A percentile compares a stretch with the other conserved stretches of the same genome.
Conservation (phyloP, 2,329 filamentous ascomycete species). For the Aspergillus piperis region DNA sequence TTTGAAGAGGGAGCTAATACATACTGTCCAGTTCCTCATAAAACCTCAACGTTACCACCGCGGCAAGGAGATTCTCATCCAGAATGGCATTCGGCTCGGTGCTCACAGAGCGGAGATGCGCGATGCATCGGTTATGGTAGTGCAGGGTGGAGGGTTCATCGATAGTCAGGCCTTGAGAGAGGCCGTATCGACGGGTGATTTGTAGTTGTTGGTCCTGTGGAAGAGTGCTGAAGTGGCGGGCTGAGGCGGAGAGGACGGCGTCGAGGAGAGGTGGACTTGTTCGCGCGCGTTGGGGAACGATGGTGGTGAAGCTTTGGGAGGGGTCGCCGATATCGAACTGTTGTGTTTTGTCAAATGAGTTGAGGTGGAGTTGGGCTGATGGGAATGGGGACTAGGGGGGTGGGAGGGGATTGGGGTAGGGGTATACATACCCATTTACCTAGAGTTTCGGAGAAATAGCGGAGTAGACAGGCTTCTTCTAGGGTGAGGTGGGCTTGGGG, state of each 20-base stretch:
- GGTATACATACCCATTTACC: slow-evolving; percentile 18
- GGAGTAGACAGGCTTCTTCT: slow-evolving; percentile 20
- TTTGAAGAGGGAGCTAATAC: background rate
- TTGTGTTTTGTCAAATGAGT: background rate
- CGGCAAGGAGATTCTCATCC: slow-evolving; percentile 34
- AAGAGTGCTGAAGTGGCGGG: slow-evolving; percentile 36
- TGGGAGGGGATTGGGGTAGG: background rate
- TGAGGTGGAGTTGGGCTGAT: too few species aligned
- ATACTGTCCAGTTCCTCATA: slow-evolving; percentile 45
- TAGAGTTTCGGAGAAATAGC: slow-evolving; percentile 23
- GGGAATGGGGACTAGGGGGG: too few species aligned
- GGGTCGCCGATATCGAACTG: slow-evolving; percentile 45
- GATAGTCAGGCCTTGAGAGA: slow-evolving; percentile 21
- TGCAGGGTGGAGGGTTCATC: slow-evolving; percentile 34
- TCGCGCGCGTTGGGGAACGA: slow-evolving; percentile 43
- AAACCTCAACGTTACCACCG: slow-evolving; percentile 44
- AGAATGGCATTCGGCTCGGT: slow-evolving; percentile 6
- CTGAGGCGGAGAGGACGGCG: slow-evolving; percentile 39
- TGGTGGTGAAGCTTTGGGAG: slow-evolving; percentile 39
- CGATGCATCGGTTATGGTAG: slow-evolving; percentile 44
- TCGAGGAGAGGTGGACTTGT: slow-evolving; percentile 43
- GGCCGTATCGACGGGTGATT: slow-evolving; percentile 10
- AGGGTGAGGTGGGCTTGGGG: slow-evolving; percentile 7
- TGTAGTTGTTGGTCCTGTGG: slow-evolving; percentile 13
- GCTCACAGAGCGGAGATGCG: slow-evolving; percentile 37